Evolutionary conservation across 2,329 filamentous ascomycete species (phyloP).

Genomic region (Fusarium gaditjirri): DNA sequence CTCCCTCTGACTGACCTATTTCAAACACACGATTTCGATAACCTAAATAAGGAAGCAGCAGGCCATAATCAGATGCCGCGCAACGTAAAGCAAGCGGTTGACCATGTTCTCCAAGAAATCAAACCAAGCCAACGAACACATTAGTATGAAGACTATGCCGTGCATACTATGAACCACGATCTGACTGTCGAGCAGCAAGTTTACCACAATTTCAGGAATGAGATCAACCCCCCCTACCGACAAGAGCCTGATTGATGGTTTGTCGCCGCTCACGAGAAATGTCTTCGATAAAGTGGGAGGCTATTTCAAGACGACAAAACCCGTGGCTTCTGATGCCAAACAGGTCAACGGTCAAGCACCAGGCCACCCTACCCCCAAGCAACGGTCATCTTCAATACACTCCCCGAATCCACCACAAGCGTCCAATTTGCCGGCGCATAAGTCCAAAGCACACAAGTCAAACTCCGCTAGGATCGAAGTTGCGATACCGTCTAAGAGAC

Average conservation of each 20-base stretch:
- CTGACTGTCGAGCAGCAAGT: conserved; percentile 60
- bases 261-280: conserved; percentile 60
- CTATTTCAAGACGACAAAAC: conserved; percentile 54
- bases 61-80: conserved; percentile 68
- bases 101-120: conserved; percentile 79
- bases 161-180: neutral
- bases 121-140: conserved; percentile 76
- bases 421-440: conserved; percentile 28
- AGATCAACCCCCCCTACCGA: conserved; percentile 33
- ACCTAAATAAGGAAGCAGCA: conserved; percentile 76
- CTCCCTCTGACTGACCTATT: conserved; percentile 63
- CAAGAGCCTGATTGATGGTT: conserved; percentile 52
- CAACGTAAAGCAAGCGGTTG: conserved; percentile 75
- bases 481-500: conserved; percentile 57
- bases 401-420: conserved; percentile 31
- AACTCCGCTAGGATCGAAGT: conserved; percentile 59
- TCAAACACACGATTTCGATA: conserved; percentile 67
- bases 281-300: conserved; percentile 55
- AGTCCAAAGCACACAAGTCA: conserved; percentile 47
- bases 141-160: conserved; percentile 61
- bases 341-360: conserved; percentile 51
- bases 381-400: conserved; percentile 34
- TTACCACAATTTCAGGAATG: conserved; percentile 51
- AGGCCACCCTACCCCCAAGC: conserved; percentile 34
- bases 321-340: conserved; percentile 45